Conservation (phyloP, 805 yeast species). For the Zygosaccharomyces siamensis region DNA sequence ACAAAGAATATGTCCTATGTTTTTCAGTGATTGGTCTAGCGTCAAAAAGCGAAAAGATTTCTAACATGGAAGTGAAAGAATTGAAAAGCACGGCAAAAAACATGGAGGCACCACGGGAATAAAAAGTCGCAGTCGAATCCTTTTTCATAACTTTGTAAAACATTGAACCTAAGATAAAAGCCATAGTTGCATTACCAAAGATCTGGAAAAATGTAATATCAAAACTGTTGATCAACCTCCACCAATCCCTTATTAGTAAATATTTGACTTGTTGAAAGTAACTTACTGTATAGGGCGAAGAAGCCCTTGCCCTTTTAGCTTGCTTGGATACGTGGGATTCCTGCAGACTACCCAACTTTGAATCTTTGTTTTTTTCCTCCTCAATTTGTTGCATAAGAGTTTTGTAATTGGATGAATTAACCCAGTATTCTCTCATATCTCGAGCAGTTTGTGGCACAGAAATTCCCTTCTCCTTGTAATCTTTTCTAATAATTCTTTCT, state of each 20-base stretch:
- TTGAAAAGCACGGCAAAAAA: conserved; percentile 64
- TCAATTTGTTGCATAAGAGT: conserved; percentile 44
- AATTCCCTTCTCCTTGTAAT: conserved; percentile 41
- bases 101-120: conserved; percentile 56
- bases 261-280: conserved; percentile 49
- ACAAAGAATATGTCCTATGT: conserved; percentile 51
- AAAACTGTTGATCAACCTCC: conserved; percentile 49
- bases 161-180: conserved; percentile 51
- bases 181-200: conserved; percentile 47
- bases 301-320: conserved; percentile 41
- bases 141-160: conserved; percentile 45
- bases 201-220: conserved; percentile 41
- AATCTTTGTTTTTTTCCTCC: conserved; percentile 34
- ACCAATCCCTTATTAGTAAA: conserved; percentile 42
- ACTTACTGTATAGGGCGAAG: conserved; percentile 52
- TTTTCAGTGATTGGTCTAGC: conserved; percentile 55
- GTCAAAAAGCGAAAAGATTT: conserved; percentile 50
- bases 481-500: conserved; percentile 43
- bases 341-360: conserved; percentile 18
- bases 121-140: conserved; percentile 43
- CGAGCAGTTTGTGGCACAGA: conserved; percentile 56
- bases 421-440: conserved; percentile 61
- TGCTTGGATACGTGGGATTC: conserved; percentile 51
- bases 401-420: conserved; percentile 43
- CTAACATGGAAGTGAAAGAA: conserved; percentile 56